Conservation (phyloP, 306 rosid species). For the Cicer yamashitae region DNA sequence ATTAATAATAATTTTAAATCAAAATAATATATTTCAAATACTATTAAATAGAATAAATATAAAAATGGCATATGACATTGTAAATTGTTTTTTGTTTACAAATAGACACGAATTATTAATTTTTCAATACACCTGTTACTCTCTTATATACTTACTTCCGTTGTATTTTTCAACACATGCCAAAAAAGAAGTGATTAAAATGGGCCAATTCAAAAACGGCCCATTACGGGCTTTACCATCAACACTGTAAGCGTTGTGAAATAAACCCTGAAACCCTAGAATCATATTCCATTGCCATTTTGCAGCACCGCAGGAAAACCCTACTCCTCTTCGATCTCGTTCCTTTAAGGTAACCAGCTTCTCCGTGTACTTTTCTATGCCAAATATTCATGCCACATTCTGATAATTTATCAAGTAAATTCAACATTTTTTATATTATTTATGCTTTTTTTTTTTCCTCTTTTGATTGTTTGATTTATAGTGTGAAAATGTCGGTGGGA, state of each 20-base stretch:
- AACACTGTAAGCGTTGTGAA: neutral
- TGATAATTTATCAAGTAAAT: conserved; percentile 1
- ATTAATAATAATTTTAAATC: no score
- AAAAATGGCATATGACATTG: no score
- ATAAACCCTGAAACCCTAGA: conserved; percentile 12
- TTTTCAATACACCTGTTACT: no score
- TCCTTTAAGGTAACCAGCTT: conserved; percentile 20
- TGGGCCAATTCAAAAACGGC: neutral
- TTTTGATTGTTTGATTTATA: neutral
- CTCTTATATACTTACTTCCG: no score
- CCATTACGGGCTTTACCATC: neutral
- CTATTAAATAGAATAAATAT: no score
- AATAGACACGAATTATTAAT: no score
- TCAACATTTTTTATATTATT: neutral
- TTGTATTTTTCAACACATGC: no score
- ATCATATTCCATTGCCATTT: neutral
- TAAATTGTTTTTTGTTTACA: no score
- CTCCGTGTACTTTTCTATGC: neutral
- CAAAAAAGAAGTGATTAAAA: no score
- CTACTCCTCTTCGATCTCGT: neutral
- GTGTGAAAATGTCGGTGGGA: conserved; percentile 54
- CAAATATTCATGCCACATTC: neutral
- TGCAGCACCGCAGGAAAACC: conserved; percentile 7
- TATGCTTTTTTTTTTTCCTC: neutral
- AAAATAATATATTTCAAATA: no score